Base-by-base conservation (phyloP, 2,329 filamentous ascomycete species). In the Claviceps sp. region DNA sequence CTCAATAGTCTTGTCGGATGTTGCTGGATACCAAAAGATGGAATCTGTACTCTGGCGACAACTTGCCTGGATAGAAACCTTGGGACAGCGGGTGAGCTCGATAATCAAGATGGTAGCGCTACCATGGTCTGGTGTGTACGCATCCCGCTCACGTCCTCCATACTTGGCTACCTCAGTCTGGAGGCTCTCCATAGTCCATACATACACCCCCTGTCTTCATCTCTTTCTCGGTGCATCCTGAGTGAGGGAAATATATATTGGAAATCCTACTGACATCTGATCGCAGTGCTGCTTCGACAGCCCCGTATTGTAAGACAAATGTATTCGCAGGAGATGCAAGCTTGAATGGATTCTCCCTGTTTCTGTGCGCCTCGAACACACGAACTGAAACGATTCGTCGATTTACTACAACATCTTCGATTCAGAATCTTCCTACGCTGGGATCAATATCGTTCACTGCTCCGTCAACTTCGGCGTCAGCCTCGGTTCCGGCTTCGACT, bases 241-340 rank as follows among this genome's bases (percentile, higher is more conserved):
- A 34, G 6, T 43, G 20, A 11, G 36, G 1, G 16, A 4, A 2
- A 16, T 20, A 34, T 14, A 43, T 43, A n/a, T 20, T 13, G 2
- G 17, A 20, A 17, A 16, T 42, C 16, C 34, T 47, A 52, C 44
- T 49, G 49, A 36, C 45, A n/a, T 26, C 44, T 13, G 48, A 16
- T 34, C 39, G 39, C 29, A 55, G 53, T 48, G 51, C 51, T 36
- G 53, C 45, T 11, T 53, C 51, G 13, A 46, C 47, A 14, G 50
- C 54, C 4, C 57, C 57, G 2, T 58, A 56, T 43, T 60, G 57
- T 50, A 57, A 60, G 51, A 60, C 58, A 26, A 51, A 60, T 44
- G 50, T 58, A 9, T 54, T 59, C 29, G 47, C 47, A 2, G 51
- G 47, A 2, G 54, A 56, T 49, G 13, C 52, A 16, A 45, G 50